Base-by-base conservation (phyloP, 169 alveolate species). In the Condylostoma magnum region DNA sequence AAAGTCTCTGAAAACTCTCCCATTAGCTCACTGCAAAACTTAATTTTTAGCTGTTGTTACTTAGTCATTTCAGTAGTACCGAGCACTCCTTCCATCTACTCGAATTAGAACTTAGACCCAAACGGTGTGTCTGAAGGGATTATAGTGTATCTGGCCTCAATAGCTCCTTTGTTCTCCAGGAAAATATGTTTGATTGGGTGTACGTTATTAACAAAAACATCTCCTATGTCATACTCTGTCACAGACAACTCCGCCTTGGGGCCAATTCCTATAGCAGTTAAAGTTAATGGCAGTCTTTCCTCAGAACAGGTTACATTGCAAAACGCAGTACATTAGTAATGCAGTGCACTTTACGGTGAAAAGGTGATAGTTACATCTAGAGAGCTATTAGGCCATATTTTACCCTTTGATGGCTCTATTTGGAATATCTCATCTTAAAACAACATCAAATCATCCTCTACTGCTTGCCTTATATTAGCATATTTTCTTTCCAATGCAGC, bases 1-100 rank as follows among this genome's bases (percentile, higher is more conserved):
- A 94, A 94, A 1, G 95, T 90, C 58, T 92, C 98, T 47, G 93
- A 88, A 78, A 96, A 96, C 78, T 94, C 97, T 47, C 99, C 99
- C 52, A 95, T 88, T 28, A 93, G 82, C 55, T 90, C 93, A 33
- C 96, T 92, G 58, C 82, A 77, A 53, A 93, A 90, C 18, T 83
- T 76, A 0, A 92, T 87, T 34, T 85, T 76, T 22, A 93, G 85
- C n/a, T 86, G 80, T 46, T 86, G 86, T 68, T 90, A 84, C 63
- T 87, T 94, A 48, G 91, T 96, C 15, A 91, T 93, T 51, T 90
- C 95, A 27, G 58, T 22, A 20, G 63, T 47, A 8, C 65, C 75
- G 10, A 95, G 87, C 30, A 84, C 79, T 10, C 97, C 97, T 37
- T 89, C 30, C 70, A 81, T 18, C 51, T 91, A 80, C 76, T 80